Percentiles rank a stretch among this genome's conserved stretches.
Conservation (phyloP, 2,329 filamentous ascomycete species). For the Trichophyton equinum region DNA sequence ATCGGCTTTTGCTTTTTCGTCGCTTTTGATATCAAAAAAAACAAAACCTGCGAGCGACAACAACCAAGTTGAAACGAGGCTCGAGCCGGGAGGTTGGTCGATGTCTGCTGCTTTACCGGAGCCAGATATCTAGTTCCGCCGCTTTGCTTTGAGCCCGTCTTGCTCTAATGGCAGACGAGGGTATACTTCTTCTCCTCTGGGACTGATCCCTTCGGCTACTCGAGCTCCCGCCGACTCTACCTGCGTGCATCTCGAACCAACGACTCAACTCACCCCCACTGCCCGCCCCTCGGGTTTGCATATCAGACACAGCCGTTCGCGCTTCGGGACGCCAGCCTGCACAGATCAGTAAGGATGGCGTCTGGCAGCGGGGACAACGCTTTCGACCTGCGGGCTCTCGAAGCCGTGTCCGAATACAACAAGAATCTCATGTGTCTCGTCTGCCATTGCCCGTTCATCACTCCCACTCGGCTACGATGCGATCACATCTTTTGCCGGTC, state of each 20-base stretch:
- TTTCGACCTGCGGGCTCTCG: conserved; percentile 46
- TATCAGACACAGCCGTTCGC: background rate
- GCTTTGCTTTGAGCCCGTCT: background rate
- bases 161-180: conserved; percentile 1
- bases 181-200: background rate
- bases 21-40: background rate
- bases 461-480: conserved; percentile 46
- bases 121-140: background rate
- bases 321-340: background rate
- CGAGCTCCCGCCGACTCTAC: background rate
- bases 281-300: background rate
- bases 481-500: conserved; percentile 52
- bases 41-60: background rate
- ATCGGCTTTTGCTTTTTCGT: background rate
- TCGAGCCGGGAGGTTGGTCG: no score
- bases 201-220: background rate
- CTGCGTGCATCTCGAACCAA: background rate
- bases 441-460: conserved; percentile 50
- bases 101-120: no score
- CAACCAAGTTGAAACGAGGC: background rate
- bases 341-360: background rate
- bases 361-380: background rate
- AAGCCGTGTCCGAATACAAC: conserved; percentile 45
- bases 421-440: conserved; percentile 52
- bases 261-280: background rate